Evolutionary conservation across 179 eudicot genomes (phyloP).

Genomic region (Gypsophila paniculata): DNA sequence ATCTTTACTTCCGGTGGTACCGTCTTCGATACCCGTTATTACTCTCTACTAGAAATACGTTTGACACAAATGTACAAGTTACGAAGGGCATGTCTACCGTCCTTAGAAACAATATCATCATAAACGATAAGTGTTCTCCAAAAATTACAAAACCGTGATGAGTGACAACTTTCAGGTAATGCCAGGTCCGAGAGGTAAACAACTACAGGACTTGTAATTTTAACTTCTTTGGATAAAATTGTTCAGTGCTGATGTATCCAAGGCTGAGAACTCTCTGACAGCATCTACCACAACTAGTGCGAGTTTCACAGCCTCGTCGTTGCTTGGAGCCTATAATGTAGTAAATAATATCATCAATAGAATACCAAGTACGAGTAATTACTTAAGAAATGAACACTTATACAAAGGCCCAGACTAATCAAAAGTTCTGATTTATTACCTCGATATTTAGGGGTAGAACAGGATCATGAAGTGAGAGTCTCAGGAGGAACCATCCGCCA

Average conservation of each 20-base stretch:
- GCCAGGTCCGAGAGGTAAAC: background rate
- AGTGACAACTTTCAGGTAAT: background rate
- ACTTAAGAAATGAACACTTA: too few species aligned
- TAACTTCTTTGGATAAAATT: conserved; percentile 43
- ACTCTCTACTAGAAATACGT: background rate
- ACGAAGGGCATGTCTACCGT: background rate
- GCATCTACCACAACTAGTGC: conserved; percentile 63
- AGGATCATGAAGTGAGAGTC: conserved; percentile 98
- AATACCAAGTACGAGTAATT: too few species aligned
- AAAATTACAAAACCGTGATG: background rate
- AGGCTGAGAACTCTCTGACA: conserved; percentile 58
- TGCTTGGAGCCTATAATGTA: conserved; percentile 56
- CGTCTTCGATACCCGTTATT: background rate
- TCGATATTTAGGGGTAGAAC: conserved; percentile 96
- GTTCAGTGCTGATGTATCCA: conserved; percentile 66
- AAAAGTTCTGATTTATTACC: conserved; percentile 34
- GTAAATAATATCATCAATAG: too few species aligned
- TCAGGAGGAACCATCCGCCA: conserved; percentile 94
- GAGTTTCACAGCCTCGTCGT: conserved; percentile 70
- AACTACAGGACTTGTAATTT: conserved; percentile 8
- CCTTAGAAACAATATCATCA: background rate
- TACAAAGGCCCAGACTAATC: background rate
- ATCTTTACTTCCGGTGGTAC: background rate
- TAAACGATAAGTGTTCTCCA: background rate
- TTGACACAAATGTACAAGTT: background rate